A percentile compares a stretch with the other conserved stretches of the same genome.
Conservation (phyloP, 495 filamentous ascomycete genomes). For the Pyrenula massariospora region DNA sequence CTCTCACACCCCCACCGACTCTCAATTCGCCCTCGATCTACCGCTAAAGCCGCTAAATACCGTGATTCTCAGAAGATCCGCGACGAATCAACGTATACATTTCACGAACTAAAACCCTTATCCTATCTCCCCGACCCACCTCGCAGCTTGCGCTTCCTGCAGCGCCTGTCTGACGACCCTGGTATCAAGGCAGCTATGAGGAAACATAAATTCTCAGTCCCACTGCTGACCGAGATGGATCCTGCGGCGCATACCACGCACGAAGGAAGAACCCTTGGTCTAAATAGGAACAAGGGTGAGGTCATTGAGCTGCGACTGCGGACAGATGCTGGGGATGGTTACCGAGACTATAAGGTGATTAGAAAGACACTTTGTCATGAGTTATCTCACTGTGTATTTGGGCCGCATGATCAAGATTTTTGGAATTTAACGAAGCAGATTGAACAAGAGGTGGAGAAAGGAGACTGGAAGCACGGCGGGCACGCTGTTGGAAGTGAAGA, state of each 20-base stretch:
- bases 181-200: constrained; percentile 77
- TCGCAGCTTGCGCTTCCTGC: constrained; percentile 58
- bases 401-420: constrained; percentile 73
- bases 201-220: constrained; percentile 75
- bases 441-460: constrained; percentile 71
- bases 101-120: constrained; percentile 65
- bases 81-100: constrained; percentile 56
- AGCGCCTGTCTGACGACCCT: constrained; percentile 67
- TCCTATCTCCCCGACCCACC: constrained; percentile 65
- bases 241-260: constrained; percentile 70
- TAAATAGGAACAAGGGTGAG: constrained; percentile 82
- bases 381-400: constrained; percentile 80
- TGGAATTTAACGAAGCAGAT: constrained; percentile 80
- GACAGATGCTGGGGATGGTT: constrained; percentile 91
- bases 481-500: constrained; percentile 50
- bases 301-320: constrained; percentile 83
- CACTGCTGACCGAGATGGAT: constrained; percentile 88
- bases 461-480: constrained; percentile 65
- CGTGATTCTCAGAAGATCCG: constrained; percentile 31
- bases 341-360: constrained; percentile 80
- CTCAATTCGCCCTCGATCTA: constrained; percentile 21
- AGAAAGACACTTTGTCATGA: constrained; percentile 91
- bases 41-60: constrained; percentile 20
- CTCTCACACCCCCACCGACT: constrained; percentile 23
- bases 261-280: constrained; percentile 68